These are phyloP conservation scores for Oryza coarctata DNA, from an alignment of 176 grass and related monocot genomes.

Conservation along the genomic window DNA sequence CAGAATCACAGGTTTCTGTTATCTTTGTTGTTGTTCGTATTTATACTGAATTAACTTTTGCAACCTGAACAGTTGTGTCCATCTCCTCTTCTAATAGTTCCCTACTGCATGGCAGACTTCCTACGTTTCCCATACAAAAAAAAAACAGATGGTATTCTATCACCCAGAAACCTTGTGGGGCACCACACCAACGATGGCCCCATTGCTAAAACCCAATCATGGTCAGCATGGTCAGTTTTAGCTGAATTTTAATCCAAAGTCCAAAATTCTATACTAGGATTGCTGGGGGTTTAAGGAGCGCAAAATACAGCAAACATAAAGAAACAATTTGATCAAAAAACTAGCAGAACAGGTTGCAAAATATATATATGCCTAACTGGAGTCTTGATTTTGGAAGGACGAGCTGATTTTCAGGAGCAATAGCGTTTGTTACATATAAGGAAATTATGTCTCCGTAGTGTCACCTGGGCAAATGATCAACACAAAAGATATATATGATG, in stretches of 20 bases:
- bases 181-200: background rate
- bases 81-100: background rate
- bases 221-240: background rate
- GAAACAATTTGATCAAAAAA: background rate
- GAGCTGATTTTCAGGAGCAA: too few species aligned
- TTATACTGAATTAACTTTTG: background rate
- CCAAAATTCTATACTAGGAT: background rate
- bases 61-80: background rate
- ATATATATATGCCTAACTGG: too few species aligned
- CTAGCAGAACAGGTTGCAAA: background rate
- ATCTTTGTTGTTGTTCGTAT: background rate
- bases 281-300: too few species aligned
- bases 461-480: too few species aligned
- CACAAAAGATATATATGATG: too few species aligned
- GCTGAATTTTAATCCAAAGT: background rate
- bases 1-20: background rate
- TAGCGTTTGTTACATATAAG: too few species aligned
- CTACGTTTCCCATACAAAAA: background rate
- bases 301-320: background rate
- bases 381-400: too few species aligned
- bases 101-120: background rate
- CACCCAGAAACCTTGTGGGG: background rate
- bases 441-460: too few species aligned
- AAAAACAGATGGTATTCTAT: background rate
- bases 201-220: background rate